Base-by-base conservation (phyloP, 805 yeast species). In the Candida vartiovaarae region DNA sequence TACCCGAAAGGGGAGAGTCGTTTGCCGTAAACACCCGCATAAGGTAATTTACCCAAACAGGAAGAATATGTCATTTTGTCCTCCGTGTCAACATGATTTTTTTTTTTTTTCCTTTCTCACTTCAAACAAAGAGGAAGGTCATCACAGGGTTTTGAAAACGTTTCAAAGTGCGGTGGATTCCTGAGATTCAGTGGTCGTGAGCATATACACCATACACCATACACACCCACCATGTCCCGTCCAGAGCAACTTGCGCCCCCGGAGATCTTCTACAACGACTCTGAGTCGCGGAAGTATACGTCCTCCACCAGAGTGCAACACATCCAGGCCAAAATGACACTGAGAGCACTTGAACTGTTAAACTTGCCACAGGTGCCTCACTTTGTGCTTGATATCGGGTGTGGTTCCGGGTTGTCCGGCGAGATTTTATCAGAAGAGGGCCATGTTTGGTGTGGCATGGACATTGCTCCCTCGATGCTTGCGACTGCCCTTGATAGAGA, bases 231-330 rank as follows among this genome's bases (percentile, higher is more conserved):
- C 9, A 90, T 90, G 98, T 86, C 96, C 3, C 81, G 98, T 70
- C 98, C 98, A 53, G 98, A 90, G 67, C 87, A 87, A 56, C 71
- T 89, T 49, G 98, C 98, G 10, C 98, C 98, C 28, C 96, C 98
- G 34, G 98, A 90, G 67, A 75, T 90, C 47, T 93, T 91, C 61
- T 93, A 93, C 63, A 84, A 89, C 71, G 97, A 90, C 43, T 65
- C 78, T 2, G 99, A 93, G 64, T 85, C 98, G 0, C 71, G 73
- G 51, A 93, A 93, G 59, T 93, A 93, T 64, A 93, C 98, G 0
- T 73, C 84, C 3, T 86, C 95, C 5, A 84, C 96, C 4, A 93
- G 99, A 73, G 96, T 93, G 40, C 99, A 93, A 68, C 96, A 90
- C 61, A 93, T 93, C 57, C 99, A 93, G 65, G 98, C 98, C 3